These are phyloP conservation scores for Calonectria hawksworthii DNA, from an alignment of 2,329 filamentous ascomycete species.

Conservation along the genomic window DNA sequence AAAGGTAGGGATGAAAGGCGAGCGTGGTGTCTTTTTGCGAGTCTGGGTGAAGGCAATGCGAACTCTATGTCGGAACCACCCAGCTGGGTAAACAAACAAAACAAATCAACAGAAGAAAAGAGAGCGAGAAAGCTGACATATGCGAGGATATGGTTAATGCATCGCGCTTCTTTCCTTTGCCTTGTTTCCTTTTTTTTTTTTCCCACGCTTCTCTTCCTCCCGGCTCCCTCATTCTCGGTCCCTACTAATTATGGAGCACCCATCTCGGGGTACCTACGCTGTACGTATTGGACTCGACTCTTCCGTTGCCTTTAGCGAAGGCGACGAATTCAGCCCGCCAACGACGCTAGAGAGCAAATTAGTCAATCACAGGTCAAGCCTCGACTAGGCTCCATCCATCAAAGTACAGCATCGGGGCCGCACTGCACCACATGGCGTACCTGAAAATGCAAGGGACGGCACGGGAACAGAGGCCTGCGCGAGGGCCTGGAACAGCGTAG, in stretches of 20 bases:
- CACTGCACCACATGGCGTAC: not conserved
- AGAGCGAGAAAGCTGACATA: not conserved
- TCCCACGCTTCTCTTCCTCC: not conserved
- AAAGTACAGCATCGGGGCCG: not conserved
- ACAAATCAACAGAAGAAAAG: not conserved
- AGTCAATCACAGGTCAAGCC: conserved; percentile 17
- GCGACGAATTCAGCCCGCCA: conserved; percentile 25
- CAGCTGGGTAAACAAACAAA: conserved; percentile 2
- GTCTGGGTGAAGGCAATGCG: conserved; percentile 10
- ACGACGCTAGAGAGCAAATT: conserved; percentile 22
- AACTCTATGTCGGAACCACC: not conserved
- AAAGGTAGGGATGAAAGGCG: conserved; percentile 1
- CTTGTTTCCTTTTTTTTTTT: not conserved
- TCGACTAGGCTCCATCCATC: conserved; percentile 22
- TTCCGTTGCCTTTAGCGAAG: conserved; percentile 16
- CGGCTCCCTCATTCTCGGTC: not conserved
- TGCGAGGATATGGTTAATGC: not conserved
- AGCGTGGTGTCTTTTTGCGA: conserved; percentile 7
- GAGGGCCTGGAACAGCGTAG: conserved; percentile 1
- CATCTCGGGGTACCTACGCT: conserved; percentile 3
- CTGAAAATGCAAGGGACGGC: conserved; percentile 13
- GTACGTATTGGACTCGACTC: conserved; percentile 13
- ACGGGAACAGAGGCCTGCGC: not conserved
- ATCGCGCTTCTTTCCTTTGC: not conserved
- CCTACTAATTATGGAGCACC: conserved; percentile 3